Base-by-base conservation (phyloP, 2,329 filamentous ascomycete genomes). In the Nemania sp. region DNA sequence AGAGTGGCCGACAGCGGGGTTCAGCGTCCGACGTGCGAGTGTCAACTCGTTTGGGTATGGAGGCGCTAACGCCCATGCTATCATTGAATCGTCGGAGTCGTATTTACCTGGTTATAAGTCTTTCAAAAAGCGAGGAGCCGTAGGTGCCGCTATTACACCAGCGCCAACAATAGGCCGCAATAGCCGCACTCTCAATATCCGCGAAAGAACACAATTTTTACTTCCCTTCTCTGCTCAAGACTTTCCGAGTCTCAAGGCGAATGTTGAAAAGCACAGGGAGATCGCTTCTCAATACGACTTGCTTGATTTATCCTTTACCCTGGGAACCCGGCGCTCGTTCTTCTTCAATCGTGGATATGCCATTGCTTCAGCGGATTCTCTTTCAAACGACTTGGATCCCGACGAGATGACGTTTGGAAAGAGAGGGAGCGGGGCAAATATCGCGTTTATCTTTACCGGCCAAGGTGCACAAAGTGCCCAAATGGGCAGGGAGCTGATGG, bases 401-500 rank as follows among this genome's bases (percentile, higher is more conserved):
- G 38, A 62, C 27, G 18, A 49, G 20, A 43, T 57, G 53, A 67
- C 38, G 6, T 53, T 58, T 6, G 45, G 41, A 20, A 66, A 62
- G 29, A 15, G 32, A 60, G 38, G 49, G 3, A 56, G 51, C 13
- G 32, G 51, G 5, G 35, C 57, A 1, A 57, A 43, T 2, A 56
- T 70, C 35, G 60, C 49, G 15, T 70, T 64, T 18, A 51, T 70
- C 8, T 70, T 70, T 47, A 70, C 67, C 1, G 67, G 67, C 1
- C 67, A 70, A 20, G 67, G 64, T 2, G 62, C 64, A 7, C 64
- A 67, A 54, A 32, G 26, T 2, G 60, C 60, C 1, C 73, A 77
- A 54, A 84, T 84, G 82, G 82, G 82, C 11, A 73, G 74, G 24
- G 79, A 81, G 70, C 76, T 65, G 11, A 59, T 61, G 56, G 51